These are phyloP conservation scores for Gossypium schwendimanii DNA, from an alignment of 441 rosid genomes.

Conservation along the genomic window DNA sequence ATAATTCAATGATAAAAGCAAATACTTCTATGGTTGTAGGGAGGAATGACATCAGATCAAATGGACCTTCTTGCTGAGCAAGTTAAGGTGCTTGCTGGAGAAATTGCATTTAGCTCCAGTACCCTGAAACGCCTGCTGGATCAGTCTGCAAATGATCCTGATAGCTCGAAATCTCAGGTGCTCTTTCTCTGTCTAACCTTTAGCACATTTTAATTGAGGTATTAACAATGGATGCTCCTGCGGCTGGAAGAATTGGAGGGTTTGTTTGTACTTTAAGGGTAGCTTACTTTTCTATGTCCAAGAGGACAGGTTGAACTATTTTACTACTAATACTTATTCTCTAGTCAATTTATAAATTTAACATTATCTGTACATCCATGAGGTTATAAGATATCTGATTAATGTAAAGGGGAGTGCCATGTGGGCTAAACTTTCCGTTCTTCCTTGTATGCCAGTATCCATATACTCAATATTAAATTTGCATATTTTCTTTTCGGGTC, in stretches of 20 bases:
- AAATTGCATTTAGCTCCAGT: slow-evolving; percentile 90
- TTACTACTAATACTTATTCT: not conserved
- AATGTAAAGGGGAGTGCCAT: not conserved
- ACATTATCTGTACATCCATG: not conserved
- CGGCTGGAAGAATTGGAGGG: not conserved
- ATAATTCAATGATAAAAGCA: slow-evolving; percentile 12
- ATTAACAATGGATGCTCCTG: not conserved
- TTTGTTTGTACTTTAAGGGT: not conserved
- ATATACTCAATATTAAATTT: not conserved
- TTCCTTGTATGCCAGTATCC: not conserved
- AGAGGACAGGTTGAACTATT: not conserved
- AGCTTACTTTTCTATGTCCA: not conserved
- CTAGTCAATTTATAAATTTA: not conserved
- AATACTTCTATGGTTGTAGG: slow-evolving; percentile 36
- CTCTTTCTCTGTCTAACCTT: slow-evolving; percentile 6
- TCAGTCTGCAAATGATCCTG: slow-evolving; percentile 82
- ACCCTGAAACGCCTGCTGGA: slow-evolving; percentile 91
- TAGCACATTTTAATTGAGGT: not conserved
- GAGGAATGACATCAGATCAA: slow-evolving; percentile 77
- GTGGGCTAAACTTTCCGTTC: not conserved
- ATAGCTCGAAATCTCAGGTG: slow-evolving; percentile 74
- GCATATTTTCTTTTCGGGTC: not conserved
- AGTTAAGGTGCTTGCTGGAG: slow-evolving; percentile 98
- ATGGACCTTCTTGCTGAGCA: slow-evolving; percentile 97
- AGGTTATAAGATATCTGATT: not conserved